Base-by-base conservation (phyloP, 805 yeast genomes). In the Ogataea populi-albae region DNA sequence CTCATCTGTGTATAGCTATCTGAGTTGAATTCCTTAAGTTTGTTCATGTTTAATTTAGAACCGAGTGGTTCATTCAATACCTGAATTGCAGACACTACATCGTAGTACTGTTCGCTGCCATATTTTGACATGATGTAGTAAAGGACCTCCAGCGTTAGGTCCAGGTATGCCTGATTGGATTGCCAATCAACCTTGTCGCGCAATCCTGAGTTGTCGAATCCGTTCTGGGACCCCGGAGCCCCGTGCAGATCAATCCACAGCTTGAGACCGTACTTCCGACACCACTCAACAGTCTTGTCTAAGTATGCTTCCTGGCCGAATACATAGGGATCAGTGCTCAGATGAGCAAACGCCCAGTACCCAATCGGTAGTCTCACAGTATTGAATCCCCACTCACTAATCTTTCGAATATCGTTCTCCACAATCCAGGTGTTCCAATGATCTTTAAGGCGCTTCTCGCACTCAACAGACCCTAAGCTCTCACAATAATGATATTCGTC, bases 161-260 rank as follows among this genome's bases (percentile, higher is more conserved):
- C 59, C 25, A 69, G 62, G 40, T 78, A 70, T 30, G 61, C 55
- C 14, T 66, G 65, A 0, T 44, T 34, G 3, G 25, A 18, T 35
- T 62, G 64, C 78, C 79, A 75, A 3, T 60, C 60, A n/a, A 67
- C 47, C 12, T 56, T 51, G 34, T 68, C 77, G 51, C 88, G 66
- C 19, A 71, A 59, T 2, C 95, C 95, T 6, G 86, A 78, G 50
- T 85, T 86, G 52, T 85, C 91, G 65, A 85, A 85, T 10, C 94
- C 94, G 57, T 86, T 86, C 53, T 86, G 94, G 1, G 89, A 80
- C 1, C 91, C 93, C 5, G 94, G 93, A 8, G 73, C 80, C 10
- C 93, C 88, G 50, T 86, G 95, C 35, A 86, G 60, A 52, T 86
- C 94, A 34, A 86, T 62, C 81, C 85, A 78, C 4, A 79, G 82